These are phyloP conservation scores for Veloboletus limbatus DNA, from an alignment of 1,284 basidiomycete genomes.

Conservation along the genomic window DNA sequence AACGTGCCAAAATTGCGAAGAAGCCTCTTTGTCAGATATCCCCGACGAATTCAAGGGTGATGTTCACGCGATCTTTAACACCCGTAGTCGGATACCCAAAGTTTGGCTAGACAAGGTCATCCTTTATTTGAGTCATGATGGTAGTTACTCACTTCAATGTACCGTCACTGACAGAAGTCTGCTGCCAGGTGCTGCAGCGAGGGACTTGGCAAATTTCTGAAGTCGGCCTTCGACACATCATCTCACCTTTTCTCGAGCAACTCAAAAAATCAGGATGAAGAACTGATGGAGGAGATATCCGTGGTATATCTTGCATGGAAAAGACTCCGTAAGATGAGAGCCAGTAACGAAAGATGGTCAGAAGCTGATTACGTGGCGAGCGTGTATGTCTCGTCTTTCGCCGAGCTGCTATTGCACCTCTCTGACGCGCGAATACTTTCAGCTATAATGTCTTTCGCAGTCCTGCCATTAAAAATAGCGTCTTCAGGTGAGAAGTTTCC, in stretches of 20 bases:
- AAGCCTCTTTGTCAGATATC: slow-evolving; percentile 37
- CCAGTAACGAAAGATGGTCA: slow-evolving; percentile 45
- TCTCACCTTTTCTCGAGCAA: slow-evolving; percentile 43
- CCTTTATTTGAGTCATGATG: neutral
- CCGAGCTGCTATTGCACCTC: neutral
- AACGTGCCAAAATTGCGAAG: slow-evolving; percentile 39
- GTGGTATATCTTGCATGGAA: slow-evolving; percentile 46
- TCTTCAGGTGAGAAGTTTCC: slow-evolving; percentile 39
- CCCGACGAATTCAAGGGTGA: slow-evolving; percentile 35
- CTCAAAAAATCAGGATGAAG: slow-evolving; percentile 19
- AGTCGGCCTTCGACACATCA: slow-evolving; percentile 34
- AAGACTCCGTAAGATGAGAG: slow-evolving; percentile 42
- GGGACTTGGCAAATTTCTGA: slow-evolving; percentile 41
- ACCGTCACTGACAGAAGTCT: slow-evolving; percentile 8
- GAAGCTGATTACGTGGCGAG: slow-evolving; percentile 56
- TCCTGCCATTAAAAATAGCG: slow-evolving; percentile 41
- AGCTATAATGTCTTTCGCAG: slow-evolving; percentile 52
- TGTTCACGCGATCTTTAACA: slow-evolving; percentile 34
- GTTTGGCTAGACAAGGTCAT: slow-evolving; percentile 36
- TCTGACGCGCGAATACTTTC: neutral
- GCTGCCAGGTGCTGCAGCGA: slow-evolving; percentile 21
- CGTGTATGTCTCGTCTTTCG: slow-evolving; percentile 39
- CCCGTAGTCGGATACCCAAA: slow-evolving; percentile 30
- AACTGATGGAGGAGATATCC: slow-evolving; percentile 39
- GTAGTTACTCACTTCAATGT: slow-evolving; percentile 1